Evolutionary conservation across 2,329 filamentous ascomycete species (phyloP).

Genomic region (Aspergillus fructus): DNA sequence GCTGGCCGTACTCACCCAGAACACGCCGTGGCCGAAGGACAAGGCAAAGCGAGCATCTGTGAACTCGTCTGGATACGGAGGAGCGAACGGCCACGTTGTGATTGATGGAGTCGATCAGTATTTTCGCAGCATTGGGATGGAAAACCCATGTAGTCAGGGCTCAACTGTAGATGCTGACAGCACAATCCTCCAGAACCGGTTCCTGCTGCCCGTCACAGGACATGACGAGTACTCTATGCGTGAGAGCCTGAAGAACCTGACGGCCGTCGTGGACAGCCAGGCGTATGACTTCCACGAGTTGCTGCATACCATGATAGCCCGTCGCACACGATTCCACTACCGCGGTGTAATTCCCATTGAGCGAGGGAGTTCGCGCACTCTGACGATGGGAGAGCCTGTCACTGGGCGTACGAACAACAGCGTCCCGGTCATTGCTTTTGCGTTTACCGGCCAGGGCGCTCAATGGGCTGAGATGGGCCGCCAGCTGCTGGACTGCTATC

Average conservation of each 20-base stretch:
- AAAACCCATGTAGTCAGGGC: not conserved
- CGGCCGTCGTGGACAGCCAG: not conserved
- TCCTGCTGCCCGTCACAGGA: not conserved
- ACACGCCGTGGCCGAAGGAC: too few relatives aligned
- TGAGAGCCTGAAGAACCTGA: not conserved
- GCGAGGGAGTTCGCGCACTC: not conserved
- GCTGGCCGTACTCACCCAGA: constrained; percentile 28
- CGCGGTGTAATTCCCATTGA: not conserved
- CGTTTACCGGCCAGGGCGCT: constrained; percentile 34
- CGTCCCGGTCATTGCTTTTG: not conserved
- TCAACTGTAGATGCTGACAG: not conserved
- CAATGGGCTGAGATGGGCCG: constrained; percentile 32
- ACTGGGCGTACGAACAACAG: not conserved
- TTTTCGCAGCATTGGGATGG: not conserved
- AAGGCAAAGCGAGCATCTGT: constrained; percentile 22
- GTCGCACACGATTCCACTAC: not conserved
- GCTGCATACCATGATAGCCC: not conserved
- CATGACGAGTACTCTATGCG: not conserved
- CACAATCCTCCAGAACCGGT: not conserved
- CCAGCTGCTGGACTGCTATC: not conserved
- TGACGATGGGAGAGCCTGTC: not conserved
- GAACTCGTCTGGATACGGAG: constrained; percentile 47
- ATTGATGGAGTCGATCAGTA: constrained; percentile 29
- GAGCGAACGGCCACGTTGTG: constrained; percentile 40
- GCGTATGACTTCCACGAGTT: not conserved